These are phyloP conservation scores for Meripilus lineatus DNA, from an alignment of 1,284 basidiomycete genomes.

Conservation along the genomic window DNA sequence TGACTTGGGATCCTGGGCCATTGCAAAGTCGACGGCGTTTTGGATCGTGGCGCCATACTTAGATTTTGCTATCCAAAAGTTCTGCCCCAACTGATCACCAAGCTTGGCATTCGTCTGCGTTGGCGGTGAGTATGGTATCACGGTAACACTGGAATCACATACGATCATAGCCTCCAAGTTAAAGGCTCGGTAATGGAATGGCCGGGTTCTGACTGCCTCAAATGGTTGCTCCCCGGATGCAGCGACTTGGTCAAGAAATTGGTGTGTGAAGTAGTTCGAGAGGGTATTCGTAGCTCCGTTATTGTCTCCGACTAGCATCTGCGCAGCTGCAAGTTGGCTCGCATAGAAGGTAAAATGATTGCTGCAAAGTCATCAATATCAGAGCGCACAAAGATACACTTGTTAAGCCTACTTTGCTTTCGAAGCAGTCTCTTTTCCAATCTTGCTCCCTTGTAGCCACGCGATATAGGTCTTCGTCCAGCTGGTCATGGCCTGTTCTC, in stretches of 20 bases:
- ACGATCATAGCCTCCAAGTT: constrained; percentile 66
- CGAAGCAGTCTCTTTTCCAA: constrained; percentile 43
- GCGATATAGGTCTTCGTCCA: constrained; percentile 49
- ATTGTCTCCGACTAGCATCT: constrained; percentile 34
- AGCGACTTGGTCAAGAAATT: constrained; percentile 49
- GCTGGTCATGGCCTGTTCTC: constrained; percentile 41
- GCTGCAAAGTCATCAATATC: no score
- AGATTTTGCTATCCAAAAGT: constrained; percentile 48
- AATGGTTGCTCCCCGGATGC: constrained; percentile 43
- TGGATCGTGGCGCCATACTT: constrained; percentile 53
- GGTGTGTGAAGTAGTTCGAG: constrained; percentile 39
- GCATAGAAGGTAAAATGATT: constrained; percentile 57
- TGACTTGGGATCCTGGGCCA: constrained; percentile 38
- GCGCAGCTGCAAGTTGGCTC: constrained; percentile 33
- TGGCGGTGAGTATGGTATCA: constrained; percentile 1
- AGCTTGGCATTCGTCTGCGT: constrained; percentile 48
- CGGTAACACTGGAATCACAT: constrained; percentile 21
- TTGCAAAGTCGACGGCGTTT: constrained; percentile 49
- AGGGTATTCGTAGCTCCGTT: constrained; percentile 36
- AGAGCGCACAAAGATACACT: not conserved
- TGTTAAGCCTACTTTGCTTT: constrained; percentile 58
- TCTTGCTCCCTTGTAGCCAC: constrained; percentile 51
- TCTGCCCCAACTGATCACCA: constrained; percentile 44
- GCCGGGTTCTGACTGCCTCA: constrained; percentile 16
- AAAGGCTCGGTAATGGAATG: constrained; percentile 43